Evolutionary conservation across 2,329 filamentous ascomycete genomes (phyloP).

Genomic region (Aspergillus pseudoglaucus): DNA sequence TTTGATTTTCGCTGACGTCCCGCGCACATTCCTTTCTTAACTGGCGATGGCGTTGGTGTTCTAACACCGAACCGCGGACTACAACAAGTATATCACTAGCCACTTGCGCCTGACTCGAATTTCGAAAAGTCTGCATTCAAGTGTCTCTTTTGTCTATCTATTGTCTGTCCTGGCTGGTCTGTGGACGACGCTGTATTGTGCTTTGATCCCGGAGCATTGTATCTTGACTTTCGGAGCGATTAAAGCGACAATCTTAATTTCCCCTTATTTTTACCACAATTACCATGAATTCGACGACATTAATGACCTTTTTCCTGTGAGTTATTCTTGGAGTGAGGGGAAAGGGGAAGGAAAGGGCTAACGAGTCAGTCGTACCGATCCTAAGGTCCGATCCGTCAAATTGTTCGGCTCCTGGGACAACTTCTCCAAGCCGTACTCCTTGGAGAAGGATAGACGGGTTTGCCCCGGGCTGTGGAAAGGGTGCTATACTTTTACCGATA

Average conservation of each 20-base stretch:
- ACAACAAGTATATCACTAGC: not conserved
- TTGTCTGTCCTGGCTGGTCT: not conserved
- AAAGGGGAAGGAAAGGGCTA: not conserved
- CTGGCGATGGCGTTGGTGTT: not conserved
- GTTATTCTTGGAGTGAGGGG: constrained; percentile 5
- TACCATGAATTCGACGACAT: constrained; percentile 27
- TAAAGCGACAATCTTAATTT: not conserved
- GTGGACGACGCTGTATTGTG: not conserved
- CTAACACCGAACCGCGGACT: not conserved
- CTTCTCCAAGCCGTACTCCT: constrained; percentile 69
- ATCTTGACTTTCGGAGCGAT: not conserved
- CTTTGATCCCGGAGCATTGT: not conserved
- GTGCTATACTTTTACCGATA: constrained; percentile 79
- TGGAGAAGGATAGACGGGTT: constrained; percentile 72
- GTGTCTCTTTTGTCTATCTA: not conserved
- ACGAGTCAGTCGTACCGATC: constrained; percentile 26
- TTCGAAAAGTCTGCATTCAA: not conserved
- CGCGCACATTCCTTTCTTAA: not conserved
- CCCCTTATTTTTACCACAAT: not conserved
- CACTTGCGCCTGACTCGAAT: not conserved
- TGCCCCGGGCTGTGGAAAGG: constrained; percentile 76
- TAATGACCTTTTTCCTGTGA: constrained; percentile 33
- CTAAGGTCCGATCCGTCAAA: constrained; percentile 56
- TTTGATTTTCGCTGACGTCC: constrained; percentile 9
- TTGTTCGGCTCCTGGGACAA: constrained; percentile 95